Conservation (phyloP, 73 alveolate genomes). For the Halteria grandinella region DNA sequence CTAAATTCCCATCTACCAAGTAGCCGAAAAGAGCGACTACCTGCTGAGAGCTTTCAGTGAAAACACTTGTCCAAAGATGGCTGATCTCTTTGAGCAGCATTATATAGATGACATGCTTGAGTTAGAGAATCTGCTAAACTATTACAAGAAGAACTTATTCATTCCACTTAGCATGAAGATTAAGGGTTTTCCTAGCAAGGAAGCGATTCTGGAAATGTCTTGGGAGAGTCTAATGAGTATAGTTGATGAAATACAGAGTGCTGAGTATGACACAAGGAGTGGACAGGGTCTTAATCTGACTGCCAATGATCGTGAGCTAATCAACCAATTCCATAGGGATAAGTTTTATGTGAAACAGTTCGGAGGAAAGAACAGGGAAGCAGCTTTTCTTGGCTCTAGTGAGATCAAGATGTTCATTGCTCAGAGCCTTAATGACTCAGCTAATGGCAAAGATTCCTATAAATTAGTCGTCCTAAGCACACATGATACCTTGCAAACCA, state of each 20-base stretch:
- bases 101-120: background rate
- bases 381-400: background rate
- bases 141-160: background rate
- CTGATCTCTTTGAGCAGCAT: background rate
- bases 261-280: background rate
- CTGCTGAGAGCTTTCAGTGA: constrained; percentile 12
- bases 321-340: background rate
- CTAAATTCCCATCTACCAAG: background rate
- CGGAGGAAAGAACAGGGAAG: background rate
- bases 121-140: background rate
- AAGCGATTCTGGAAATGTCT: too few relatives aligned
- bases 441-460: too few relatives aligned
- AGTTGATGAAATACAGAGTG: background rate
- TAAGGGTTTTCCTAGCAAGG: background rate
- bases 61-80: constrained; percentile 2
- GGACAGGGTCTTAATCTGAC: background rate
- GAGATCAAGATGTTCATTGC: constrained; percentile 9
- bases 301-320: background rate
- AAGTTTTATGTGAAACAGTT: background rate
- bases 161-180: background rate
- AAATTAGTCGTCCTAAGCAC: background rate
- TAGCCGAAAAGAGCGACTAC: background rate
- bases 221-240: background rate
- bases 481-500: constrained; percentile 4
- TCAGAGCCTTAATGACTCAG: background rate